Base-by-base conservation (phyloP, 768 basidiomycete genomes). In the Serendipita vermifera region DNA sequence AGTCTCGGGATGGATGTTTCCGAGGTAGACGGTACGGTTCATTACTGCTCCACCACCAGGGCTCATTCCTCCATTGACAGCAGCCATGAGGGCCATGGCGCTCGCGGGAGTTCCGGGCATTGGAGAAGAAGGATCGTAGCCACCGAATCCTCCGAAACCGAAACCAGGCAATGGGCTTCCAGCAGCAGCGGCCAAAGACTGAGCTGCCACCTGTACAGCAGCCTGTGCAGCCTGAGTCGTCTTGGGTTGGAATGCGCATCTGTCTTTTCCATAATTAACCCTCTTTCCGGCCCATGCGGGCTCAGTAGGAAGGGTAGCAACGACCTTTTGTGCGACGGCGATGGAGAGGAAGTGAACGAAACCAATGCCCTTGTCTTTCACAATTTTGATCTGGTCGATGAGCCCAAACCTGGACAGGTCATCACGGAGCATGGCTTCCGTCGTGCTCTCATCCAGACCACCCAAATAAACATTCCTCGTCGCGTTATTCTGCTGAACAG, bases 321-420 rank as follows among this genome's bases (percentile, higher is more conserved):
- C 96, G 43, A 98, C 94, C 86, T 98, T 97, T 61, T 87, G 93
- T 14, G 96, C 96, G 38, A 88, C 81, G 20, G 86, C 78, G 67
- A 99, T 96, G 68, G 87, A 90, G 65, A 99, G 73, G 75, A 98
- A 98, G 70, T 99, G 96, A 17, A 99, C 92, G 67, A 99, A 99
- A 2, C 93, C 96, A 57, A 98, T 98, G 65, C 96, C 96, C 78
- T 97, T 97, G 74, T 99, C 96, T 59, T 94, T 73, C 54, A 98
- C 96, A 65, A 99, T 97, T 79, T 99, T 99, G 67, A 99, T 93
- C 68, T 98, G 94, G 70, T 99, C 96, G 64, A 99, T 97, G 27
- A 94, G 75, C 20, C 96, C 96, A 65, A 94, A 99, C 38, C 86
- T 77, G 64, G 84, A 83, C 22, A 98, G 73, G 66, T 97, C 92